phyloP scores from a whole-genome alignment of 1,284 basidiomycete genomes.

The Pterula multifida region DNA sequence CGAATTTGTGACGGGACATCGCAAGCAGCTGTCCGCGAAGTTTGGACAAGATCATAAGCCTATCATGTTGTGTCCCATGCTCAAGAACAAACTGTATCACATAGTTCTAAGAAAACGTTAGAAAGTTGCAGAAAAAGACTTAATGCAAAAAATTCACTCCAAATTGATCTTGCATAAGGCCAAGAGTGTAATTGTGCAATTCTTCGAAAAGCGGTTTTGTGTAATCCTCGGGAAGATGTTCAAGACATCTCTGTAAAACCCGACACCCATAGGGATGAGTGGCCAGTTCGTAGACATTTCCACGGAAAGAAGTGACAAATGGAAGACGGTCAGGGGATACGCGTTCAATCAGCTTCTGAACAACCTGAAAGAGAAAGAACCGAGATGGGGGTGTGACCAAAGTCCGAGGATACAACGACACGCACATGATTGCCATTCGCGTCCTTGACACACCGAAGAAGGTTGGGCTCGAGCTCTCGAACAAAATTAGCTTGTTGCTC shows the following conservation, averaged over 20 bases:
- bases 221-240: conserved; percentile 65
- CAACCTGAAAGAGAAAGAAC: conserved; percentile 32
- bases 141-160: conserved; percentile 56
- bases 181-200: conserved; percentile 59
- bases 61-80: conserved; percentile 64
- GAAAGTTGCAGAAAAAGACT: conserved; percentile 1
- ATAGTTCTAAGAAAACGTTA: conserved; percentile 58
- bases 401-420: conserved; percentile 8
- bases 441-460: conserved; percentile 84
- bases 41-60: conserved; percentile 53
- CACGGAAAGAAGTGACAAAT: conserved; percentile 71
- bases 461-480: conserved; percentile 70
- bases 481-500: conserved; percentile 73
- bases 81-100: conserved; percentile 92
- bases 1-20: conserved; percentile 88
- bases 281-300: conserved; percentile 76
- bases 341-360: conserved; percentile 80
- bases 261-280: conserved; percentile 93
- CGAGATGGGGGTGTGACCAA: neutral
- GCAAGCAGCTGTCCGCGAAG: conserved; percentile 72
- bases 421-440: conserved; percentile 92
- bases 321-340: conserved; percentile 66
- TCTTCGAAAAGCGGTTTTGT: conserved; percentile 76
- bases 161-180: conserved; percentile 80
- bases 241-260: conserved; percentile 89